Conservation (phyloP, 805 yeast genomes). For the Scheffersomyces amazonensis region DNA sequence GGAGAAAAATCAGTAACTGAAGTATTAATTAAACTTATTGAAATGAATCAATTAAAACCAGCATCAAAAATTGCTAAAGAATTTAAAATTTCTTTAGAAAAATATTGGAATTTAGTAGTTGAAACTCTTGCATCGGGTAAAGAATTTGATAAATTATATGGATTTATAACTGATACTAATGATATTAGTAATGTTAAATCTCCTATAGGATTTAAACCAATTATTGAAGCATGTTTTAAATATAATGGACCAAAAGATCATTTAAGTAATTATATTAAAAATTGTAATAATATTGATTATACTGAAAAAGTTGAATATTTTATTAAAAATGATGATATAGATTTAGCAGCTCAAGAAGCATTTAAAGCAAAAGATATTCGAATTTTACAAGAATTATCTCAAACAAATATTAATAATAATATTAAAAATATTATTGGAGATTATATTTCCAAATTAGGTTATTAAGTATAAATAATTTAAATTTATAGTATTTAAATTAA, state of each 20-base stretch:
- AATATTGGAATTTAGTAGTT: constrained; percentile 33
- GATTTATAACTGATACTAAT: constrained; percentile 22
- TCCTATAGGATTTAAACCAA: constrained; percentile 69
- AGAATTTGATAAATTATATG: constrained; percentile 34
- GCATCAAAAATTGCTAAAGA: constrained; percentile 30
- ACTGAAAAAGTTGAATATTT: constrained; percentile 49
- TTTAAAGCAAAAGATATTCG: constrained; percentile 40
- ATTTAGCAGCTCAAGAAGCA: constrained; percentile 50
- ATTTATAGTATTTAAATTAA: no score
- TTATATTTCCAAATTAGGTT: constrained; percentile 25
- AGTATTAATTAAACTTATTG: constrained; percentile 24
- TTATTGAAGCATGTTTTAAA: constrained; percentile 50
- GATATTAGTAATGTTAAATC: constrained; percentile 43
- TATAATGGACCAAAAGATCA: constrained; percentile 54
- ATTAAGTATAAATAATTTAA: constrained; percentile 8
- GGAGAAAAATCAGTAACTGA: constrained; percentile 21
- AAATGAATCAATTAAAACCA: constrained; percentile 36
- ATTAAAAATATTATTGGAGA: constrained; percentile 12
- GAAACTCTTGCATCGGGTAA: constrained; percentile 22
- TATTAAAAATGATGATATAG: constrained; percentile 49
- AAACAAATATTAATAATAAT: constrained; percentile 5
- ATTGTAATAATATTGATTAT: constrained; percentile 45
- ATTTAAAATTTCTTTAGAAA: constrained; percentile 26
- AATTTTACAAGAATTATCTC: constrained; percentile 8
- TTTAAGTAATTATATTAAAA: constrained; percentile 57